phyloP scores from a whole-genome alignment of 768 basidiomycete species.

The Heimioporus sp. region DNA sequence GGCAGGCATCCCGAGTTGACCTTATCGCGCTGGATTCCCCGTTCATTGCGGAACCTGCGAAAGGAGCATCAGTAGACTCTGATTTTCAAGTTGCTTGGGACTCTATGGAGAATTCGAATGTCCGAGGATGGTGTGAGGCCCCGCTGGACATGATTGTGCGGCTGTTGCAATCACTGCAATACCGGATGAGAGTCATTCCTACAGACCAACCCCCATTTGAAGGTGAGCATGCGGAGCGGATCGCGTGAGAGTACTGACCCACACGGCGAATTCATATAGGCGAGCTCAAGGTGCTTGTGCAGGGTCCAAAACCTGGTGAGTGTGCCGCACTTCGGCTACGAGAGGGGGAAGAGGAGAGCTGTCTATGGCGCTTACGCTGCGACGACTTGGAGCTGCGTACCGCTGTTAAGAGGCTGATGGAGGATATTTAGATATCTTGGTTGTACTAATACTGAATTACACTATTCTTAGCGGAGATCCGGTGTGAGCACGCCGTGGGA shows the following conservation, averaged over 20 bases:
- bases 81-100: conserved; percentile 64
- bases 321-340: conserved; percentile 52
- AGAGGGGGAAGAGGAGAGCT: conserved; percentile 66
- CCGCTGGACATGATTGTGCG: conserved; percentile 54
- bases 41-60: conserved; percentile 49
- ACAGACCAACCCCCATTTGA: conserved; percentile 56
- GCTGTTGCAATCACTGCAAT: conserved; percentile 48
- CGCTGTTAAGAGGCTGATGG: conserved; percentile 44
- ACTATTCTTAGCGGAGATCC: neutral
- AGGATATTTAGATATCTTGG: conserved; percentile 9
- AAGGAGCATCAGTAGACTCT: conserved; percentile 12
- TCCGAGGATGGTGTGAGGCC: conserved; percentile 69
- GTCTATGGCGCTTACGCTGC: conserved; percentile 69
- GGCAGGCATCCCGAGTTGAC: conserved; percentile 43
- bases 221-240: conserved; percentile 39
- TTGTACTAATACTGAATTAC: neutral
- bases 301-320: conserved; percentile 18
- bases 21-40: conserved; percentile 77
- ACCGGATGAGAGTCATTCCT: conserved; percentile 48
- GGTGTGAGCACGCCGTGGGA: too few relatives aligned
- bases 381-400: conserved; percentile 42
- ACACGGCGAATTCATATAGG: conserved; percentile 37
- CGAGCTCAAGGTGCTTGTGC: conserved; percentile 61
- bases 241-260: neutral
- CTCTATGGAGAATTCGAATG: conserved; percentile 39